Evolutionary conservation across 148 eudicot genomes (phyloP).

Genomic region (Rhododendron molle): DNA sequence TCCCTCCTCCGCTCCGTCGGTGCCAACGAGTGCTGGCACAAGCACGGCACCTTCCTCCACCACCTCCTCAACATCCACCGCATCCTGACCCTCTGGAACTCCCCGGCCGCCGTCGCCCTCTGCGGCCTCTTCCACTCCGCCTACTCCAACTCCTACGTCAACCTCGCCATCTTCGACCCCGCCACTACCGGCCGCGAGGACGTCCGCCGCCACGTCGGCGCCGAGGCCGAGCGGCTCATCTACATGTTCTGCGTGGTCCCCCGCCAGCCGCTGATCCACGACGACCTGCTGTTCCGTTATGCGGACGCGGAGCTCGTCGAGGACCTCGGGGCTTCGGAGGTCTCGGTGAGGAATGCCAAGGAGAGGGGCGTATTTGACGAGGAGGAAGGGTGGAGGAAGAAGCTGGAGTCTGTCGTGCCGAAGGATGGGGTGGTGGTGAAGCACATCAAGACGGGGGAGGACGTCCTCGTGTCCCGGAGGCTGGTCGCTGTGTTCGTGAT

Average conservation of each 20-base stretch:
- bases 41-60: conserved; percentile 85
- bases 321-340: conserved; percentile 48
- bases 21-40: conserved; percentile 99
- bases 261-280: conserved; percentile 72
- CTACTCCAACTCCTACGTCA: conserved; percentile 95
- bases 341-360: conserved; percentile 25
- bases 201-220: conserved; percentile 64
- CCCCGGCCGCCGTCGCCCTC: conserved; percentile 31
- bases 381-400: conserved; percentile 62
- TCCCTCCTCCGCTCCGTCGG: conserved; percentile 66
- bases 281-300: conserved; percentile 58
- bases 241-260: conserved; percentile 85
- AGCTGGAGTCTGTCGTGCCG: conserved; percentile 56
- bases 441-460: conserved; percentile 83
- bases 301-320: conserved; percentile 54
- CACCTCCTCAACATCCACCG: conserved; percentile 67
- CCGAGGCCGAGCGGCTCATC: conserved; percentile 56
- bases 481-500: conserved; percentile 61
- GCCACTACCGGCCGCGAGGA: conserved; percentile 65
- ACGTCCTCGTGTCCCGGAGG: conserved; percentile 57
- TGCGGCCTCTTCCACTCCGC: conserved; percentile 96
- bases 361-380: conserved; percentile 24
- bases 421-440: conserved; percentile 53
- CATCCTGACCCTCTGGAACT: conserved; percentile 41
- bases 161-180: conserved; percentile 90